Base-by-base conservation (phyloP, 129 eudicot species). In the Apium graveolens region DNA sequence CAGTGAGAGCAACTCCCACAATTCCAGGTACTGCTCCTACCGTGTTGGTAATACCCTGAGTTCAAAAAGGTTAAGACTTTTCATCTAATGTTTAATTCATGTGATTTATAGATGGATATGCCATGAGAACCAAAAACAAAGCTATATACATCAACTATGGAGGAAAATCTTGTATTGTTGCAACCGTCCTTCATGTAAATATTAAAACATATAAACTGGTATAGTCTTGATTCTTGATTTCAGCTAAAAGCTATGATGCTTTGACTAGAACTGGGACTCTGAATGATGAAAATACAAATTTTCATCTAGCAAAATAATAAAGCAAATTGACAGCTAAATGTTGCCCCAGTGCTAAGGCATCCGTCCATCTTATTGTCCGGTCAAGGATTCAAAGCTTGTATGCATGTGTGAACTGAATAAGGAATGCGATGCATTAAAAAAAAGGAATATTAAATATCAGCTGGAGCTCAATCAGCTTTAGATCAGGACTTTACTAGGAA, bases 1-100 rank as follows among this genome's bases (percentile, higher is more conserved):
- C 98, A 0, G 98, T 91, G 62, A 91, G 98, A 80, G 97, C 93
- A 84, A 94, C 96, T 45, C 98, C 98, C 20, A 94, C 83, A 51
- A 91, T 94, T 86, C 98, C 98, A 71, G 98, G 98, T 46, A 94
- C 90, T 69, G 98, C 98, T 48, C 97, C 98, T 34, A 90, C 87
- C 0, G 98, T 94, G 86, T 94, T 94, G 46, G 98, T 94, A 70
- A 94, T 91, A 63, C 98, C 98, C 98, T 94, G 86, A 69, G 37
- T 45, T 16, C 39, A 70, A 65, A 81, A 45, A 31, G 72, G 34
- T 60, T 24, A 24, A 46, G 38, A 51, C n/a, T 34, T 32, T 42
- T 57, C 57, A 73, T 78, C 34, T 45, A 9, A 78, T 45, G 1
- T 68, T 57, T 76, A 27, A 35, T 43, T 70, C 18, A 77, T 60